Evolutionary conservation across 1,139 yeast species (phyloP).

Genomic region (Hemisphaericaspora lyxosophila): DNA sequence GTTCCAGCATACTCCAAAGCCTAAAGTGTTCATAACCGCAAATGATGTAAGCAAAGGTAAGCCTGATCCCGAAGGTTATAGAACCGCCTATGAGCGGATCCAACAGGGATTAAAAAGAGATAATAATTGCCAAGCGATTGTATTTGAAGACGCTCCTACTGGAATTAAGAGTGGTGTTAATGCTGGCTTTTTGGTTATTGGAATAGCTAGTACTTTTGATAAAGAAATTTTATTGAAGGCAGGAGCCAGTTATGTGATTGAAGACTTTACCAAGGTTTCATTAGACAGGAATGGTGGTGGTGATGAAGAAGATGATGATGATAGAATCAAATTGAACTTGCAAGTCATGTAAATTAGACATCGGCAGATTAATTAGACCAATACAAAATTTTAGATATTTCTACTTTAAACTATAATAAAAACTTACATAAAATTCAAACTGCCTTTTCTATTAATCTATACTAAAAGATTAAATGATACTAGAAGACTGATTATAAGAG

Average conservation of each 20-base stretch:
- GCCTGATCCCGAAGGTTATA: slow-evolving; percentile 22
- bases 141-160: slow-evolving; percentile 25
- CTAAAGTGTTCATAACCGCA: slow-evolving; percentile 23
- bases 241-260: slow-evolving; percentile 21
- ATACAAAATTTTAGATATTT: too few relatives aligned
- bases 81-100: slow-evolving; percentile 12
- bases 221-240: slow-evolving; percentile 19
- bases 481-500: too few relatives aligned
- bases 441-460: too few relatives aligned
- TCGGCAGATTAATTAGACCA: too few relatives aligned
- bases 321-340: slow-evolving; percentile 4
- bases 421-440: too few relatives aligned
- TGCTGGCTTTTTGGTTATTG: slow-evolving; percentile 22
- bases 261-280: slow-evolving; percentile 18
- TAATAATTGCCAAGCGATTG: slow-evolving; percentile 15
- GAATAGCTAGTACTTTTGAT: slow-evolving; percentile 20
- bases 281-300: slow-evolving; percentile 4
- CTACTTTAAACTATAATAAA: too few relatives aligned
- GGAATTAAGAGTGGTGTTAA: slow-evolving; percentile 21
- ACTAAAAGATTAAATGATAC: too few relatives aligned
- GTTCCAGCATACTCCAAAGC: slow-evolving; percentile 12
- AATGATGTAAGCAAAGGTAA: slow-evolving; percentile 17
- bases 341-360: slow-evolving; percentile 4
- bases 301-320: slow-evolving; percentile 3
- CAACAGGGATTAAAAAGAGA: slow-evolving; percentile 21